Base-by-base conservation (phyloP, 2,329 filamentous ascomycete genomes). In the Colletotrichum agaves region DNA sequence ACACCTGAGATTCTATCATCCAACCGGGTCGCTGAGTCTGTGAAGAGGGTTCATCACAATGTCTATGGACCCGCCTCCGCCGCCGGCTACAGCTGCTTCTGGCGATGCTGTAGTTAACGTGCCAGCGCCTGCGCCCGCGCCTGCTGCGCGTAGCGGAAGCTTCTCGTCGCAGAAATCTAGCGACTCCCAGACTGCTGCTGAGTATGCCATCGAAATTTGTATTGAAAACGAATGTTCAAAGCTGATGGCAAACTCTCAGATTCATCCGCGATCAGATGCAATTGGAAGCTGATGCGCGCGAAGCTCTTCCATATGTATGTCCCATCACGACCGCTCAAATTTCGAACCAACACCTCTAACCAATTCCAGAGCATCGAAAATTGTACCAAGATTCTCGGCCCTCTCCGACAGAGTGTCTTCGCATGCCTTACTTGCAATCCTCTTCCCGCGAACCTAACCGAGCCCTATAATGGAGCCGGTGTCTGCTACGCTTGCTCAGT, bases 401-500 rank as follows among this genome's bases (percentile, higher is more conserved):
- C 94, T 7, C 84, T 99, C 15, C 91, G 94, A 60, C 96, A 99
- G 78, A 92, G 86, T 50, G 87, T 98, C 19, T 99, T 97, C 74
- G 93, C 96, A 47, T 99, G 96, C 73, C 81, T 98, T 50, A 98
- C 95, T 11, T 99, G 96, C 83, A 97, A 94, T 70, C 94, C 96
- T 8, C 88, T 92, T 8, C 92, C 94, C 1, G 74, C 84, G 3
- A 86, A 87, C 49, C 76, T 85, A 1, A 82, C 86, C 47, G 89
- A 90, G 56, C 82, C 90, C 1, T 92, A 91, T 77, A 87, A 83
- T 7, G 84, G 91, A 6, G 96, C 95, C 3, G 96, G 93, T 27
- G 88, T 99, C 63, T 99, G 96, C 84, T 99, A 99, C 75, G 93
- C 94, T 21, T 99, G 96, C 82, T 98, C 95, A 6, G 93, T 99